Evolutionary conservation across 2,329 filamentous ascomycete genomes (phyloP).

Genomic region (Xylariaceae sp.): DNA sequence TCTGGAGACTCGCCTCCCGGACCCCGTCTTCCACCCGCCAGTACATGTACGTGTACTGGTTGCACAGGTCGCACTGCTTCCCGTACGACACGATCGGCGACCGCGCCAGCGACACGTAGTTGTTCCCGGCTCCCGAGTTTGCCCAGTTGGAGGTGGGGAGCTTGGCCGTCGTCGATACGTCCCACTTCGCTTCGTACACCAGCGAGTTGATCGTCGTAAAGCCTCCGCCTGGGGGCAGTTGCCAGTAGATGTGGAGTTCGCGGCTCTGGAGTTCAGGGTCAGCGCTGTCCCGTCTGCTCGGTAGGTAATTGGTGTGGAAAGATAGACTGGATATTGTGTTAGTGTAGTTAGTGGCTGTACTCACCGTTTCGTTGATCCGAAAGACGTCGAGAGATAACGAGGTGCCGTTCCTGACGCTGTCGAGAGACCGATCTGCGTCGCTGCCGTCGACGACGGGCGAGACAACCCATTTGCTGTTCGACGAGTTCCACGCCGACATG

Average conservation of each 20-base stretch:
- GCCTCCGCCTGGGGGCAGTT: slow-evolving; percentile 24
- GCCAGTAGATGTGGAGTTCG: slow-evolving; percentile 31
- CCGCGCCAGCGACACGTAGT: slow-evolving; percentile 26
- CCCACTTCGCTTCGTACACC: slow-evolving; percentile 17
- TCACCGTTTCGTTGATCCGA: slow-evolving; percentile 14
- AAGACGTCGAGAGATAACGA: slow-evolving; percentile 24
- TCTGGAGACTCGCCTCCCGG: slow-evolving; percentile 18
- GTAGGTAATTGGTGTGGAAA: background rate
- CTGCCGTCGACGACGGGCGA: slow-evolving; percentile 33
- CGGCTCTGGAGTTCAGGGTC: slow-evolving; percentile 12
- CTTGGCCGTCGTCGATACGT: slow-evolving; percentile 20
- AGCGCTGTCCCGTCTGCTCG: background rate
- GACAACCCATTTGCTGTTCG: slow-evolving; percentile 29
- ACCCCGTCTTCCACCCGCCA: slow-evolving; percentile 27
- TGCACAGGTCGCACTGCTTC: slow-evolving; percentile 32
- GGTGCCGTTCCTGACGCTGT: slow-evolving; percentile 22
- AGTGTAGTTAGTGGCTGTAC: background rate
- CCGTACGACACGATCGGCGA: slow-evolving; percentile 33
- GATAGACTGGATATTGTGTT: background rate
- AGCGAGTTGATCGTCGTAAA: slow-evolving; percentile 26
- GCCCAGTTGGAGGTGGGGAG: slow-evolving; percentile 26
- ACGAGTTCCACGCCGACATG: slow-evolving; percentile 35
- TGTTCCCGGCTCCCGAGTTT: slow-evolving; percentile 20
- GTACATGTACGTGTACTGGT: slow-evolving; percentile 34
- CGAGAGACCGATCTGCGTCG: slow-evolving; percentile 20